Base-by-base conservation (phyloP, 192 early-diverging fungal genomes). In the Coemansia sp. region DNA sequence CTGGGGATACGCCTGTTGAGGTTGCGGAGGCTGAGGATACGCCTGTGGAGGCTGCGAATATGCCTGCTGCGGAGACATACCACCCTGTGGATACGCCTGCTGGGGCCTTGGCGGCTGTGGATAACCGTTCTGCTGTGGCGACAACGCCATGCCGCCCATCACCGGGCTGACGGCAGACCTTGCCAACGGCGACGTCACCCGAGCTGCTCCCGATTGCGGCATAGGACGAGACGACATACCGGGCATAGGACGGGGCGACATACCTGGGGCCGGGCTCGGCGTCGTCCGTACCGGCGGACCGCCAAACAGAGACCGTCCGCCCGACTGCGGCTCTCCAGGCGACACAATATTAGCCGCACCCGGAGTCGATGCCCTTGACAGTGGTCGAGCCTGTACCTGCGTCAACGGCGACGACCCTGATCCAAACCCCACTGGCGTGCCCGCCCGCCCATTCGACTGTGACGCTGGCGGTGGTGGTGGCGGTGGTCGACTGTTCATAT, bases 381-480 rank as follows among this genome's bases (percentile, higher is more conserved):
- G 8, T 22, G 71, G 77, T 59, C 73, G 67, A 19, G 77, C 66
- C 7, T 72, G 71, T 22, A 80, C 68, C 25, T 80, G 77, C 26
- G 77, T 50, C 9, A 80, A 59, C 9, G 77, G 77, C 57, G 77
- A 74, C 21, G 77, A 80, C n/a, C 71, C 77, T 26, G 71, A 65
- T 0, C 77, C 77, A 66, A 80, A 80, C 8, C 77, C 77, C 47
- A 74, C 77, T 2, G 77, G 71, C 28, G 76, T 80, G 21, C 77
- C 65, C n/a, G 15, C 15, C 11, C 50, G 51, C 19, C 53, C 64
- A 21, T 68, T 65, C 61, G 71, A 37, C 15, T 56, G 51, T 15
- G 59, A 62, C 49, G 62, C 55, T 9, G 68, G 61, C 56, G 68
- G 74, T 15, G 75, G 76, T 0, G 75, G 62, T 8, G 64, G 68